phyloP scores from a whole-genome alignment of 129 eudicot genomes.

The Calendula officinalis region DNA sequence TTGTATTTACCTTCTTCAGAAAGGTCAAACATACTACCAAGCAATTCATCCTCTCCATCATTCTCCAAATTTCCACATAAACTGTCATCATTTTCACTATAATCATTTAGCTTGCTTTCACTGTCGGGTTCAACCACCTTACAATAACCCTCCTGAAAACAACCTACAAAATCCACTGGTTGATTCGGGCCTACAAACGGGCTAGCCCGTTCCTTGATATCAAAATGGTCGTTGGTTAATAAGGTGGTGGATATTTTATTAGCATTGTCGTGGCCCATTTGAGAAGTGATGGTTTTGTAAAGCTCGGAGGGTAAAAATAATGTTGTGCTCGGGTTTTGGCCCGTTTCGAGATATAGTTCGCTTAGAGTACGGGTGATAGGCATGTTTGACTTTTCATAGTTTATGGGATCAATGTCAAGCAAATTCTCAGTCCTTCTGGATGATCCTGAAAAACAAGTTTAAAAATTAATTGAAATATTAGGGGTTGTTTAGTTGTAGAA shows the following conservation, averaged over 20 bases:
- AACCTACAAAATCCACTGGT: conserved; percentile 34
- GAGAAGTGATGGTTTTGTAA: conserved; percentile 6
- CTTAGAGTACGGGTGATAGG: background rate
- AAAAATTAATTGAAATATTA: background rate
- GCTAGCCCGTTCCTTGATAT: conserved; percentile 18
- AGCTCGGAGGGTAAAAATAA: conserved; percentile 19
- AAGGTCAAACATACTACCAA: conserved; percentile 60
- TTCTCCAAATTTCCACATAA: conserved; percentile 16
- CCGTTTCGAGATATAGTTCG: conserved; percentile 31
- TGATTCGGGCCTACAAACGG: conserved; percentile 19
- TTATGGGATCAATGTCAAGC: conserved; percentile 54
- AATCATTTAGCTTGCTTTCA: too few species aligned
- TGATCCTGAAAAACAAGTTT: conserved; percentile 52
- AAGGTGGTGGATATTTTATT: conserved; percentile 10
- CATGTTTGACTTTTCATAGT: conserved; percentile 22
- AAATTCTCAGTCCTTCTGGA: conserved; percentile 52
- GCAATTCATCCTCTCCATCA: conserved; percentile 47
- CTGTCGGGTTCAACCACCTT: conserved; percentile 32
- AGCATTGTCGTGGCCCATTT: conserved; percentile 9
- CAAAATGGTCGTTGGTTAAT: conserved; percentile 30
- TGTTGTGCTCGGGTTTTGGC: conserved; percentile 18
- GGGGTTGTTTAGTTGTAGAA: too few species aligned
- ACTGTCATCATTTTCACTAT: conserved; percentile 16
- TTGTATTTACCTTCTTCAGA: conserved; percentile 51
- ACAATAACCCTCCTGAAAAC: conserved; percentile 55